Conservation (phyloP, 2,329 filamentous ascomycete species). For the Ophiostoma sp. region DNA sequence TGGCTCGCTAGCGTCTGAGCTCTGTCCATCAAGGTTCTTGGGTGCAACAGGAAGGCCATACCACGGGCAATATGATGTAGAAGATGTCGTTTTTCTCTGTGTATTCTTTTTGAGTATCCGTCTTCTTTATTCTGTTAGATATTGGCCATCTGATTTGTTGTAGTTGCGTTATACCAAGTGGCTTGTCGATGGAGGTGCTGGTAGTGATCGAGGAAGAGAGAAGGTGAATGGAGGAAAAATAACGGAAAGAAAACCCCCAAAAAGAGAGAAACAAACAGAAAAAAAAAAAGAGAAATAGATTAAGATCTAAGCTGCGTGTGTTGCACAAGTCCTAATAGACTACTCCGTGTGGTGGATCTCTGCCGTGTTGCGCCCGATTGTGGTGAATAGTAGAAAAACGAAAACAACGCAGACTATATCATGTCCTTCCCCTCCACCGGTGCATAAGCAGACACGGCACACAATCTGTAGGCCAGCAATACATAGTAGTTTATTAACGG, state of each 20-base stretch:
- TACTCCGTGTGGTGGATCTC: neutral
- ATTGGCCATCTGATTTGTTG: too few relatives aligned
- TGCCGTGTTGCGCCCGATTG: neutral
- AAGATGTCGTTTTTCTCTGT: neutral
- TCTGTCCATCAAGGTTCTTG: conserved; percentile 21
- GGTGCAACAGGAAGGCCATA: neutral
- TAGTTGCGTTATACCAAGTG: too few relatives aligned
- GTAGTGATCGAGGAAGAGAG: too few relatives aligned
- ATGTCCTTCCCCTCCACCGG: neutral
- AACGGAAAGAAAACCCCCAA: too few relatives aligned
- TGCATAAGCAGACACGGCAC: neutral
- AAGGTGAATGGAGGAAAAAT: too few relatives aligned
- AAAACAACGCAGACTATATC: neutral
- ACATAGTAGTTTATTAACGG: too few relatives aligned
- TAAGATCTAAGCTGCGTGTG: neutral
- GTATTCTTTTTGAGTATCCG: neutral
- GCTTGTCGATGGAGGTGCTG: too few relatives aligned
- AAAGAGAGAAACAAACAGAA: too few relatives aligned
- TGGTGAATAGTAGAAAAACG: conserved; percentile 1
- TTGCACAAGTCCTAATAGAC: neutral
- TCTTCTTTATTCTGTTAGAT: neutral
- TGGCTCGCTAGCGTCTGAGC: neutral
- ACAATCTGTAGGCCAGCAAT: neutral
- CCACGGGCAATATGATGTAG: neutral
- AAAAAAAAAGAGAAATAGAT: neutral